These are phyloP conservation scores for Sclerotinia glacialis DNA, from an alignment of 2,329 filamentous ascomycete genomes.

Conservation along the genomic window DNA sequence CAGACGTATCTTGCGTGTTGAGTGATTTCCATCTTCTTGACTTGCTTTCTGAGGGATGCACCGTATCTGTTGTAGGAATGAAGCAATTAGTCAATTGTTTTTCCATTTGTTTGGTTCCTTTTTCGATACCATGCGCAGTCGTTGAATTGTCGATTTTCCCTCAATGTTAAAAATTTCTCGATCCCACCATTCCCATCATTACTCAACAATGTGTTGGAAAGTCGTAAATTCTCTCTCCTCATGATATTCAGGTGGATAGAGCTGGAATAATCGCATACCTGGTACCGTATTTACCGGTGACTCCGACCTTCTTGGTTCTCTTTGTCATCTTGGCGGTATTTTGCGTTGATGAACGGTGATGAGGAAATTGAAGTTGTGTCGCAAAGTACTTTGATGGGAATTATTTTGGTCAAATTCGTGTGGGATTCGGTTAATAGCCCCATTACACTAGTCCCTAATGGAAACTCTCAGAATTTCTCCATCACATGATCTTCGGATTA, in stretches of 20 bases:
- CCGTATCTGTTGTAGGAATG: slow-evolving; percentile 66
- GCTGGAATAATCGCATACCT: slow-evolving; percentile 60
- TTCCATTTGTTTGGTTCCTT: not conserved
- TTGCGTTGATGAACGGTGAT: slow-evolving; percentile 36
- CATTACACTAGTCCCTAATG: slow-evolving; percentile 18
- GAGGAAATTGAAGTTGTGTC: slow-evolving; percentile 27
- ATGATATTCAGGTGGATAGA: slow-evolving; percentile 2
- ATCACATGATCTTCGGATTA: not conserved
- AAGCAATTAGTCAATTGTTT: slow-evolving; percentile 28
- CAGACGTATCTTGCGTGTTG: slow-evolving; percentile 97
- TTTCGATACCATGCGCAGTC: not conserved
- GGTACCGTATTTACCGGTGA: slow-evolving; percentile 98
- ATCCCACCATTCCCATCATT: not conserved
- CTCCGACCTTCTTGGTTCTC: slow-evolving; percentile 97
- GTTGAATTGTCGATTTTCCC: slow-evolving; percentile 1
- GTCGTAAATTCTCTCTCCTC: not conserved
- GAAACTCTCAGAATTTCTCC: not conserved
- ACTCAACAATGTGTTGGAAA: not conserved
- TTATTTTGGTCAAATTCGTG: slow-evolving; percentile 24
- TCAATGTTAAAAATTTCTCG: not conserved
- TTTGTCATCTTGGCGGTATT: slow-evolving; percentile 76
- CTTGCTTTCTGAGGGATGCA: slow-evolving; percentile 98
- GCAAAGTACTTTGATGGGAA: slow-evolving; percentile 26
- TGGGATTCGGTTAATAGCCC: slow-evolving; percentile 21
- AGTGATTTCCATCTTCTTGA: slow-evolving; percentile 99